Base-by-base conservation (phyloP, 805 yeast genomes). In the Middelhovenomyces tepae region DNA sequence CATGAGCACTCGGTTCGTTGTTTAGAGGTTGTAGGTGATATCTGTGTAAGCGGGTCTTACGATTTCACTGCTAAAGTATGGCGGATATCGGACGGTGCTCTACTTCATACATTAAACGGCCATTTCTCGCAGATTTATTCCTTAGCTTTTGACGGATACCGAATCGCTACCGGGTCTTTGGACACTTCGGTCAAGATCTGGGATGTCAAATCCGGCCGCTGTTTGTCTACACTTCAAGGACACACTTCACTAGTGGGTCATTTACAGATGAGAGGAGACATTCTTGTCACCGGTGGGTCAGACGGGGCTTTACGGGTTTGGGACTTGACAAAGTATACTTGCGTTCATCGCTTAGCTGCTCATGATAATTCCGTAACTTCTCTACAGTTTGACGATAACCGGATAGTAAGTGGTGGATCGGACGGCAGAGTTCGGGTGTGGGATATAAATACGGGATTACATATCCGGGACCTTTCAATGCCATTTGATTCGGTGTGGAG, bases 191-290 rank as follows among this genome's bases (percentile, higher is more conserved):
- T 91, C 32, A 69, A 96, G 44, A 86, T 89, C 27, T 89, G 97
- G 97, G 94, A 85, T 60, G 77, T 94, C 3, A 71, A 77, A 22
- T 79, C 94, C 13, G 97, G 97, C 49, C 72, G 72, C 43, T 80
- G 94, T 56, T 52, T 83, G 9, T 73, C 76, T 31, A 72, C 78
- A 3, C 80, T 86, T 54, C 65, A 62, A 40, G 89, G 89, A 5
- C 98, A 91, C 56, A 82, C 91, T 23, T 95, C 93, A 52, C 91
- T 86, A 53, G 94, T 91, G 4, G 96, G 97, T 0, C 68, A 89
- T 28, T 61, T 89, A 20, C 82, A 81, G 34, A 64, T 87, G 19
- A 72, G 82, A 1, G 78, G 79, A 28, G 70, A 75, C 31, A 78
- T 71, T 8, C 61, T 87, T 26, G 75, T 85, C 1, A 77, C 94